Base-by-base conservation (phyloP, 352 stramenopile genomes). In the Halophytophthora polymorphica region DNA sequence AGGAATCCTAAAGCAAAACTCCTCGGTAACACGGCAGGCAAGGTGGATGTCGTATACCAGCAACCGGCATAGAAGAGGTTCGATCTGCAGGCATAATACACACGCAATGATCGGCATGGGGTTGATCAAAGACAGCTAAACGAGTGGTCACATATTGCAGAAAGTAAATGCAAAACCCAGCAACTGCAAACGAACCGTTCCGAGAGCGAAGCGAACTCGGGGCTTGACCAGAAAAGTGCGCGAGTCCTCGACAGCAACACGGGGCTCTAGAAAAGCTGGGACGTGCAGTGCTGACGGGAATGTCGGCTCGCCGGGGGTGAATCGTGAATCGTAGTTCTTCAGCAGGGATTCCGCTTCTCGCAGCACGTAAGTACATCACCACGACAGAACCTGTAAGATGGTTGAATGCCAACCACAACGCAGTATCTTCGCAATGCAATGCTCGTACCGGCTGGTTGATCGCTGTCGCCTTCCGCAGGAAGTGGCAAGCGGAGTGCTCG, bases 251-350 rank as follows among this genome's bases (percentile, higher is more conserved):
- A 77, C 61, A 5, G 77, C 73, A 3, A 83, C 56, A 0, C 72
- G 71, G 4, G 70, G 54, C 38, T 83, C 58, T 6, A 88, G 45
- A 46, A 76, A 74, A 4, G 41, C 50, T 1, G 73, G 77, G 6
- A 65, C 52, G 0, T 50, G 17, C 6, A 83, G 33, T n/a, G 76
- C 61, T 0, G 61, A 72, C 1, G 71, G 64, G 56, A 88, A 87
- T 1, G 80, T 88, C 2, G 61, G 53, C 7, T 79, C 66, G 0
- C 61, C 53, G 0, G 53, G 44, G 2, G 31, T 50, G 28, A 78
- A 85, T 1, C 76, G 73, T 6, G 77, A 69, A 37, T 90, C 77
- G 35, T 90, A 90, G 50, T 71, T 82, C 53, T 81, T 86, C 40
- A 88, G 47, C 29, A 88, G 43, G 14, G 65, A 73, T 2, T 67